Base-by-base conservation (phyloP, 2,329 filamentous ascomycete species). In the Triangularia setosa region DNA sequence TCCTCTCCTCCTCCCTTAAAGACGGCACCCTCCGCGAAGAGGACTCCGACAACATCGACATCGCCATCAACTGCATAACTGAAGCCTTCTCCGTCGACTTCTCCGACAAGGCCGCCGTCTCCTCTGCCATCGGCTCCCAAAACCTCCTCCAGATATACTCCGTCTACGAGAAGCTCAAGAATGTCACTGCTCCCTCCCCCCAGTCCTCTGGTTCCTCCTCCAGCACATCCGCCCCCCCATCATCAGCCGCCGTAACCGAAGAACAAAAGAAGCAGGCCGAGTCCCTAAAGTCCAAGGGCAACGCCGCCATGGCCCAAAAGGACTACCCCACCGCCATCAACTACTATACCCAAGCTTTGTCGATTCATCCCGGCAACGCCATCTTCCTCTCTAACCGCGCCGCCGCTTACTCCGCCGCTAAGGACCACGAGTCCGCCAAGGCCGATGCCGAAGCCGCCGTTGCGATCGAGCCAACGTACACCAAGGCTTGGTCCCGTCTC, bases 341-440 rank as follows among this genome's bases (percentile, higher is more conserved):
- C 71, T 83, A 91, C 70, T 99, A 99, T 84, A 92, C 91, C 25
- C 84, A 94, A 77, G 95, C 95, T 3, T 87, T 99, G 25, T 84
- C 86, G 63, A 82, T 97, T 61, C 80, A 91, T 70, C 92, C 95
- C 1, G 82, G 86, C 69, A 98, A 99, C 80, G 91, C 93, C 44
- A 95, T 99, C 78, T 99, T 95, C 84, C 90, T 99, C 48, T 97
- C 92, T 68, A 99, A 99, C 86, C 92, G 95, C 70, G 95, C 95
- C 11, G 95, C 95, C 56, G 95, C 95, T 5, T 91, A 96, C 83
- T 93, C 89, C 27, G 94, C 92, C 23, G 87, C 87, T 67, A 87
- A 88, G 71, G 89, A 97, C 79, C 93, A 98, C 80, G 87, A 90
- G 67, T 88, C 90, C 67, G 95, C 95, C 12, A 88, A 87, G 72